Percentiles rank a stretch among this genome's conserved stretches.
Evolutionary conservation across 192 early-diverging fungal genomes (phyloP).

Genomic region (Helicostylum pulchrum): DNA sequence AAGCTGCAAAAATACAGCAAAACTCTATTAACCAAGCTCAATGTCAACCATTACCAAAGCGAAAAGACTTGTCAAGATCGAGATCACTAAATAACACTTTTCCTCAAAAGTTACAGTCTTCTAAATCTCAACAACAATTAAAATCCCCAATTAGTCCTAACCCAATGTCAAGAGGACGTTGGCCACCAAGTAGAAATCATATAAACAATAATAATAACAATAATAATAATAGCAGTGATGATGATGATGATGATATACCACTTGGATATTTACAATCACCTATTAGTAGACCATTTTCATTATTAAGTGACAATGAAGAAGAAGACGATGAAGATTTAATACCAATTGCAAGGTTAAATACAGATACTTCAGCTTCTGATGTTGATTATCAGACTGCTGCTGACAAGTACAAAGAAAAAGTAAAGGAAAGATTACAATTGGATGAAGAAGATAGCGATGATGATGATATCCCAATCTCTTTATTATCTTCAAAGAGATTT

Average conservation of each 20-base stretch:
- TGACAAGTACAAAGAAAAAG: slow-evolving; percentile 31
- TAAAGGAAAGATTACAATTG: slow-evolving; percentile 18
- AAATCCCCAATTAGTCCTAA: slow-evolving; percentile 3
- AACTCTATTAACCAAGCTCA: slow-evolving; percentile 1
- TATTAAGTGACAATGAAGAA: slow-evolving; percentile 27
- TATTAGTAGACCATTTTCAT: slow-evolving; percentile 5
- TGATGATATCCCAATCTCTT: slow-evolving; percentile 17
- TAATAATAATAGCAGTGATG: not conserved
- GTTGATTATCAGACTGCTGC: slow-evolving; percentile 20
- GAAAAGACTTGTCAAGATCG: not conserved
- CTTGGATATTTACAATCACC: slow-evolving; percentile 9
- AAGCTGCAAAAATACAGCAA: slow-evolving; percentile 12
- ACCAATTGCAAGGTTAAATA: slow-evolving; percentile 15
- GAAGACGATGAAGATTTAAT: slow-evolving; percentile 34
- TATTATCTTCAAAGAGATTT: slow-evolving; percentile 1
- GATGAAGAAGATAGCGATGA: not conserved
- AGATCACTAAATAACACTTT: slow-evolving; percentile 3
- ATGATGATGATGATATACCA: slow-evolving; percentile 4
- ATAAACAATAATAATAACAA: not conserved
- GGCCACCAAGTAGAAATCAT: not conserved
- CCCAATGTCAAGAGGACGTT: not conserved
- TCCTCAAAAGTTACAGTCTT: not conserved
- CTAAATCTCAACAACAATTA: not conserved
- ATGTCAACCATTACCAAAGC: not conserved
- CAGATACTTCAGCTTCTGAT: not conserved